Percentiles rank a stretch among this genome's conserved stretches.
These are phyloP conservation scores for Trichoderma erinaceum DNA, from an alignment of 495 filamentous ascomycete genomes.

Conservation along the genomic window DNA sequence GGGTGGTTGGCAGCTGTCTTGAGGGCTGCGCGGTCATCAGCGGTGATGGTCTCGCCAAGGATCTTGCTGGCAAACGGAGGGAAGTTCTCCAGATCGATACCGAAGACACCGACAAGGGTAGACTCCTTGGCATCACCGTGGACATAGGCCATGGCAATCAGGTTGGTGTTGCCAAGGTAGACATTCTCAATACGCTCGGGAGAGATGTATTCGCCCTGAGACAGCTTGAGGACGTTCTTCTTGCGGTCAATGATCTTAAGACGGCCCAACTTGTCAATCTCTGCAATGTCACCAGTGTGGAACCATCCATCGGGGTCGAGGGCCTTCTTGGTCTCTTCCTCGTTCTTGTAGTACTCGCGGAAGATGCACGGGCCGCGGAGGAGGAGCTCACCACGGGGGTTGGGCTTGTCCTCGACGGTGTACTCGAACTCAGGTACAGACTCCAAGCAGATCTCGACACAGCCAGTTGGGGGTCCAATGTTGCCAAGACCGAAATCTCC, in stretches of 20 bases:
- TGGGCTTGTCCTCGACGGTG: slow-evolving; percentile 80
- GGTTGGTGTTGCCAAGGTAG: slow-evolving; percentile 70
- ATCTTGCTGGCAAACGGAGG: slow-evolving; percentile 71
- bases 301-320: slow-evolving; percentile 93
- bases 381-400: slow-evolving; percentile 86
- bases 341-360: slow-evolving; percentile 79
- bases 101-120: slow-evolving; percentile 80
- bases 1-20: slow-evolving; percentile 57
- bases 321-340: slow-evolving; percentile 76
- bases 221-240: slow-evolving; percentile 97
- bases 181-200: slow-evolving; percentile 96
- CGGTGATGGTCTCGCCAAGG: slow-evolving; percentile 56
- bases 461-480: slow-evolving; percentile 64
- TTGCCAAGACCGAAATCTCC: slow-evolving; percentile 72
- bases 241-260: slow-evolving; percentile 92
- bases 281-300: slow-evolving; percentile 85
- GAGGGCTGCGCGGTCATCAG: slow-evolving; percentile 59
- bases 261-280: slow-evolving; percentile 76
- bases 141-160: slow-evolving; percentile 75
- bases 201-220: slow-evolving; percentile 96
- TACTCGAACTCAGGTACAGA: slow-evolving; percentile 97
- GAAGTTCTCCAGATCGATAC: slow-evolving; percentile 74
- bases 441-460: slow-evolving; percentile 69
- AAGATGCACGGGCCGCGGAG: slow-evolving; percentile 75
- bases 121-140: slow-evolving; percentile 86